Evolutionary conservation across 2,329 filamentous ascomycete genomes (phyloP).

Genomic region (Aspergillus chevalieri): DNA sequence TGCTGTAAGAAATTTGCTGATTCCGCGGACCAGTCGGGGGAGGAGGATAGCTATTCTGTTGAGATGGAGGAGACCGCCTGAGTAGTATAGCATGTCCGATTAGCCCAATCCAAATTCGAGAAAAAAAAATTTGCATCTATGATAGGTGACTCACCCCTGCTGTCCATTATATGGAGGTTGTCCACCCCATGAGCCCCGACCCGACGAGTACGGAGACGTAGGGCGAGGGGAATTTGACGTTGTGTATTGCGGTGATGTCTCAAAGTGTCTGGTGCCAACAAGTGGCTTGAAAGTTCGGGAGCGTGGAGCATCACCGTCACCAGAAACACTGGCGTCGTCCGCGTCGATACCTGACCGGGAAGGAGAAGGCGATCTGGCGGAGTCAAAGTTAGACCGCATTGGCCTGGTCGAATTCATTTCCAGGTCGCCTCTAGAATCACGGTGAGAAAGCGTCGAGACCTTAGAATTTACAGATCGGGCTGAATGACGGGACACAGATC

Average conservation of each 20-base stretch:
- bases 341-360: constrained; percentile 28
- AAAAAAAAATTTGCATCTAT: too few species aligned
- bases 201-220: constrained; percentile 54
- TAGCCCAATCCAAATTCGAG: constrained; percentile 4
- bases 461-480: constrained; percentile 26
- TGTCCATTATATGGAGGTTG: constrained; percentile 39
- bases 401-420: constrained; percentile 24
- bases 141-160: constrained; percentile 42
- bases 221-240: constrained; percentile 55
- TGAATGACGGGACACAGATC: constrained; percentile 32
- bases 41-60: constrained; percentile 47
- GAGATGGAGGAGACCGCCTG: constrained; percentile 59
- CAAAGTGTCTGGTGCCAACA: constrained; percentile 44
- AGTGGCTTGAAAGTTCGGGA: constrained; percentile 36
- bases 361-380: constrained; percentile 25
- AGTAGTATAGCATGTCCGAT: constrained; percentile 29
- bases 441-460: constrained; percentile 21
- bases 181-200: constrained; percentile 50
- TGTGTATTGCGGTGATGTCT: constrained; percentile 55
- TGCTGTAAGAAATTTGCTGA: constrained; percentile 45
- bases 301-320: constrained; percentile 27
- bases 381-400: constrained; percentile 22
- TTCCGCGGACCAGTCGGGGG: constrained; percentile 47
- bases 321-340: constrained; percentile 21
- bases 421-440: constrained; percentile 14